phyloP scores from a whole-genome alignment of 1,139 yeast genomes.

The Geotrichum fermentans region DNA sequence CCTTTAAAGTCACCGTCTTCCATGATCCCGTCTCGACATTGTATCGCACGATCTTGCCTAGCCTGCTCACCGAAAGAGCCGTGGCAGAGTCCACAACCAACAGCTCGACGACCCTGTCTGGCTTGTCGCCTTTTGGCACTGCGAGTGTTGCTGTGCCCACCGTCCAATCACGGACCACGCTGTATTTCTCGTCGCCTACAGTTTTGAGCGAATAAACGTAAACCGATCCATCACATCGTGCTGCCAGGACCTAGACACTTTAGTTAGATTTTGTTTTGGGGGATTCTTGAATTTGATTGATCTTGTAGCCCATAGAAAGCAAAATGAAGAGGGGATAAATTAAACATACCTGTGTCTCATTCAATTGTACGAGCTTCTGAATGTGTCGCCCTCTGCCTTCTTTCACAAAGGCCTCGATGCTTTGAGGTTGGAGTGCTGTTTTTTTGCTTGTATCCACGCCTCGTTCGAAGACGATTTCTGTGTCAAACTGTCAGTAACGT shows the following conservation, averaged over 20 bases:
- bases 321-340: too few relatives aligned
- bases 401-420: slow-evolving; percentile 27
- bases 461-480: slow-evolving; percentile 30
- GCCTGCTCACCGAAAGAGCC: slow-evolving; percentile 15
- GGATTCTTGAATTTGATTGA: too few relatives aligned
- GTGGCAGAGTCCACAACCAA: neutral
- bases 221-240: slow-evolving; percentile 21
- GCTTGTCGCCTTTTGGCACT: slow-evolving; percentile 1
- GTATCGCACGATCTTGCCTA: slow-evolving; percentile 23
- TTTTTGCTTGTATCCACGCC: slow-evolving; percentile 36
- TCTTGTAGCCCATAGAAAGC: too few relatives aligned
- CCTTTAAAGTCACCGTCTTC: slow-evolving; percentile 17
- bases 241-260: slow-evolving; percentile 13
- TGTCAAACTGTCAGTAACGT: too few relatives aligned
- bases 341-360: slow-evolving; percentile 20
- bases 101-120: slow-evolving; percentile 20
- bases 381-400: slow-evolving; percentile 31
- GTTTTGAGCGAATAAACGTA: slow-evolving; percentile 8
- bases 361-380: slow-evolving; percentile 26
- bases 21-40: slow-evolving; percentile 16
- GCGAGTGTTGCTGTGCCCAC: slow-evolving; percentile 6
- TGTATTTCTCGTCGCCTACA: slow-evolving; percentile 1
- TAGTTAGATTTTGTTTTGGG: neutral
- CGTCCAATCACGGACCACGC: slow-evolving; percentile 6
- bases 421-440: slow-evolving; percentile 30